phyloP scores from a whole-genome alignment of 306 rosid genomes.

The Cyclanthera cordifolia region DNA sequence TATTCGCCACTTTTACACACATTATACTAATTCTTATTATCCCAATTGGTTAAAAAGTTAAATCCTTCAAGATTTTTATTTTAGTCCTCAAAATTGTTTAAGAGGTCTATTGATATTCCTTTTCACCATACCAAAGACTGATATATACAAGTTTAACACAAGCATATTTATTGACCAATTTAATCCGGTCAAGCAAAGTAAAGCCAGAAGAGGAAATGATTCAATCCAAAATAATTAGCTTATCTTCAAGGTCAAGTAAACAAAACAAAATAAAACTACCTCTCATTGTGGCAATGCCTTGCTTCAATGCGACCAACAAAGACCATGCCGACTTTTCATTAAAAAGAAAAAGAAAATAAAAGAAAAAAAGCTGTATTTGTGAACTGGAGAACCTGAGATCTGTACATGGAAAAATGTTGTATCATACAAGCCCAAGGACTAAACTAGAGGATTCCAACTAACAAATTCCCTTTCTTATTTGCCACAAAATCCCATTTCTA shows the following conservation, averaged over 20 bases:
- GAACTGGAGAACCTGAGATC: background rate
- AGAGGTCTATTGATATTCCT: background rate
- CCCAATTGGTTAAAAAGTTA: background rate
- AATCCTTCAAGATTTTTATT: background rate
- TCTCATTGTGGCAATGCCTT: background rate
- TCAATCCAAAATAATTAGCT: conserved; percentile 3
- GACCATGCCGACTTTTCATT: background rate
- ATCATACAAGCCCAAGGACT: background rate
- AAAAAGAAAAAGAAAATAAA: too few relatives aligned
- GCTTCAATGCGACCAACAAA: background rate
- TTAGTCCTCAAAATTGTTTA: background rate
- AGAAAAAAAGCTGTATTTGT: background rate
- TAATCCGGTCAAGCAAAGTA: background rate
- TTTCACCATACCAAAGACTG: too few relatives aligned
- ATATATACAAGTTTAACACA: background rate
- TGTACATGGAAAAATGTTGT: conserved; percentile 7
- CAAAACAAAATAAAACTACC: background rate
- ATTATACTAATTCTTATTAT: background rate
- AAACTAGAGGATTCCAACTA: background rate
- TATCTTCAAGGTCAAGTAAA: background rate
- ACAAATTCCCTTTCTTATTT: conserved; percentile 3
- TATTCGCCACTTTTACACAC: background rate
- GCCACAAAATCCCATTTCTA: conserved; percentile 1
- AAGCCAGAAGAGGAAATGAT: background rate
- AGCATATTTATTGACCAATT: background rate